phyloP scores from a whole-genome alignment of 139 green algal species.

The Chlorella ohadii region DNA sequence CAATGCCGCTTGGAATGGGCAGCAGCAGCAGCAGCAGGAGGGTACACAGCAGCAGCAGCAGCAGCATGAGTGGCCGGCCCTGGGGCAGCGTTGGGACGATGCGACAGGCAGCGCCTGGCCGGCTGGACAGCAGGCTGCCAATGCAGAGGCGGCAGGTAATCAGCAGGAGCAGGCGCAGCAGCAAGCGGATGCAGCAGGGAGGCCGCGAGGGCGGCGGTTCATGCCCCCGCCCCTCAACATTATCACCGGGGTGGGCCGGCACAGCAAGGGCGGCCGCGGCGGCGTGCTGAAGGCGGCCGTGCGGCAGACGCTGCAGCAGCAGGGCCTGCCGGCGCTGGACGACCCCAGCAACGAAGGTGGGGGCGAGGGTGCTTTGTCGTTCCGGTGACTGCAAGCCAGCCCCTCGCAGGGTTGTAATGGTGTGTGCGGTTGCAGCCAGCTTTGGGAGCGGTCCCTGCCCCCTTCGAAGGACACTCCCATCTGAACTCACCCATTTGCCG shows the following conservation, averaged over 20 bases:
- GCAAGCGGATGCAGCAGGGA: not conserved
- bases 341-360: slow-evolving; percentile 25
- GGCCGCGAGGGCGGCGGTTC: not conserved
- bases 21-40: not conserved
- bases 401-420: too few relatives aligned
- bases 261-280: slow-evolving; percentile 11
- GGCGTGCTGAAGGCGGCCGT: slow-evolving; percentile 32
- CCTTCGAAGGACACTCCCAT: too few relatives aligned
- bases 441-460: too few relatives aligned
- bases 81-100: too few relatives aligned
- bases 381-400: not conserved
- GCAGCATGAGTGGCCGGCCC: too few relatives aligned
- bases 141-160: not conserved
- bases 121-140: too few relatives aligned
- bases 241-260: slow-evolving; percentile 26
- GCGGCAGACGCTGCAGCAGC: slow-evolving; percentile 15
- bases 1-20: too few relatives aligned
- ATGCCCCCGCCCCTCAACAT: not conserved
- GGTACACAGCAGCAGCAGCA: too few relatives aligned
- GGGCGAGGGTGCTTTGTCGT: too few relatives aligned
- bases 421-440: too few relatives aligned
- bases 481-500: too few relatives aligned
- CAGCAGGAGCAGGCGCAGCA: not conserved
- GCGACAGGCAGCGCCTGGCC: too few relatives aligned
- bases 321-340: slow-evolving; percentile 3